Conservation (phyloP, 345 rosid species). For the Eucalyptus lansdowneana region DNA sequence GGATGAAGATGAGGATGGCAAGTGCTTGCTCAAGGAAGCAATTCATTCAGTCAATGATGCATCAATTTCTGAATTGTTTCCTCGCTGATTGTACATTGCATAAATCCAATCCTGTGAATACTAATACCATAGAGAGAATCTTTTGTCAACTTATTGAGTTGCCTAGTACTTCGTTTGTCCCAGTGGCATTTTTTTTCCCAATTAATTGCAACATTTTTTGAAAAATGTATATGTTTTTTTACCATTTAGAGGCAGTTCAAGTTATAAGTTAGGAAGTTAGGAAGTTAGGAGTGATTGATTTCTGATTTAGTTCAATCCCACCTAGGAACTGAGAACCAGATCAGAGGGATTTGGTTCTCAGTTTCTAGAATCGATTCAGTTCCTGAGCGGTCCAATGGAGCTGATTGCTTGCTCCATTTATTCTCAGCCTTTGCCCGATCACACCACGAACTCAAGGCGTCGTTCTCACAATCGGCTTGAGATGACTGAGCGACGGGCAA, state of each 20-base stretch:
- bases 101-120: neutral
- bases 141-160: neutral
- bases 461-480: too few relatives aligned
- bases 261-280: too few relatives aligned
- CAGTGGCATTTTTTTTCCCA: neutral
- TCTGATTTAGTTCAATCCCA: too few relatives aligned
- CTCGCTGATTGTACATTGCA: constrained; percentile 10
- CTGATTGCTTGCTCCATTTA: too few relatives aligned
- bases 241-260: neutral
- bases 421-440: too few relatives aligned
- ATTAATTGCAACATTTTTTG: neutral
- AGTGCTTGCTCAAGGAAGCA: neutral
- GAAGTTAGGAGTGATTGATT: too few relatives aligned
- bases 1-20: neutral
- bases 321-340: too few relatives aligned
- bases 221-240: neutral
- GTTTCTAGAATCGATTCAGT: too few relatives aligned
- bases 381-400: accelerated
- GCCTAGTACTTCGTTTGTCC: neutral
- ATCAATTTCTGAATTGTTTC: constrained; percentile 5
- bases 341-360: too few relatives aligned
- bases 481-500: too few relatives aligned
- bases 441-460: too few relatives aligned
- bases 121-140: neutral
- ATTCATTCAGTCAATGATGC: constrained; percentile 5